Evolutionary conservation across 768 basidiomycete genomes (phyloP).

Genomic region (Dacryopinax primogenitus): DNA sequence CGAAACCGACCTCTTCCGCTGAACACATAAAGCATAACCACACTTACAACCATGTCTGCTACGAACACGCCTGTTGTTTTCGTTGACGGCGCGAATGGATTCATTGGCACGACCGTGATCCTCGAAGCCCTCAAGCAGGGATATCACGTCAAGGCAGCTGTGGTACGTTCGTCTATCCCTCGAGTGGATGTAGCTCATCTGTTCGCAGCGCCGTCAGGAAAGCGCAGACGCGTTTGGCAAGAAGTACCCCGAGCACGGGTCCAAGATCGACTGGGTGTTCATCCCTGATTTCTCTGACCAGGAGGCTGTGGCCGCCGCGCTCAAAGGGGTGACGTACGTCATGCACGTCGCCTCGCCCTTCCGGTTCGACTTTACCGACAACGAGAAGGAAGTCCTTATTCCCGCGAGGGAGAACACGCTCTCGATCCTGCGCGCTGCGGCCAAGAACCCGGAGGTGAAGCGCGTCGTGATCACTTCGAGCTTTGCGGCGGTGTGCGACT

Average conservation of each 20-base stretch:
- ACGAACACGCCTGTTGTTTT: background rate
- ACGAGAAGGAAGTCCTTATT: conserved; percentile 14
- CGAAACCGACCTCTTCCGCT: too few species aligned
- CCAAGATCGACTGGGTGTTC: background rate
- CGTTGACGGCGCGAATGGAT: conserved; percentile 10
- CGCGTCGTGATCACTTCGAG: conserved; percentile 22
- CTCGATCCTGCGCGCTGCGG: conserved; percentile 16
- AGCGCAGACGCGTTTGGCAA: background rate
- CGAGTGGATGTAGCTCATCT: background rate
- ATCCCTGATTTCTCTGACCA: conserved; percentile 9
- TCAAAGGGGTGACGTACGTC: background rate
- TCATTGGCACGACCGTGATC: background rate
- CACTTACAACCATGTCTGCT: background rate
- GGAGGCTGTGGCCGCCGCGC: conserved; percentile 9
- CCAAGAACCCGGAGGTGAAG: conserved; percentile 17
- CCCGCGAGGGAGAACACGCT: conserved; percentile 21
- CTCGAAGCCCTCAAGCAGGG: conserved; percentile 8
- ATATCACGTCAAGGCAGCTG: conserved; percentile 11
- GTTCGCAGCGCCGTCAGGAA: background rate
- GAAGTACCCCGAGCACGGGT: background rate
- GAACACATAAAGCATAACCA: background rate
- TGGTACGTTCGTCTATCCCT: background rate
- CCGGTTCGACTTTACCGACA: background rate
- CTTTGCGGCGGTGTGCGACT: conserved; percentile 18
- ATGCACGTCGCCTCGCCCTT: background rate